Evolutionary conservation across 148 eudicot species (phyloP), one percentile per base, ranked within the genome.

Genomic region (Dianthus caryophyllus): DNA sequence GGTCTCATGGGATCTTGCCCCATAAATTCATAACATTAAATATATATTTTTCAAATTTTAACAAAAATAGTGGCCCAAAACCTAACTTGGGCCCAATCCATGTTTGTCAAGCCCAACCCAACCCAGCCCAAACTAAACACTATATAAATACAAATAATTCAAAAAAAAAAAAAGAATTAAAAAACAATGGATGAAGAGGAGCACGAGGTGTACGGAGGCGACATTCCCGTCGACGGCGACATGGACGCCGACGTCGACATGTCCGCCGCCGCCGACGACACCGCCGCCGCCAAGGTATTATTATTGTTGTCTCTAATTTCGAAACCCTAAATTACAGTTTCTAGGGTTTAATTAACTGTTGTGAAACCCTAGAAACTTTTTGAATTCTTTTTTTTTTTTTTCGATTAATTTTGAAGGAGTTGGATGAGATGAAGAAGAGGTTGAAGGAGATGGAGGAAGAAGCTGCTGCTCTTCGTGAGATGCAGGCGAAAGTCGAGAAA

Each of bases 391-490:
- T 5, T 4, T 1, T 4, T 41, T n/a, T 41, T 9, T n/a, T n/a
- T n/a, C n/a, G n/a, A n/a, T n/a, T n/a, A n/a, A n/a, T n/a, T n/a
- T n/a, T n/a, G 49, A 10, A 91, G 97, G 97, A 91, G 73, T 70
- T 91, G 76, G 96, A 91, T 78, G 90, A 86, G 83, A 91, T 91
- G 97, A 91, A 91, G 82, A 91, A 91, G 76, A 75, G 86, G 36
- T 75, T 88, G 76, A 91, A 91, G 83, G 97, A 91, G 85, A 91
- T 91, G 97, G 97, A 91, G 49, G 97, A 91, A 21, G 97, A 91
- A 76, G 97, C 97, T 2, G 97, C 97, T 31, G 97, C 97, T 33
- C 90, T 91, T 57, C 87, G 97, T 38, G 97, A 91, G 75, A 91
- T 91, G 97, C 97, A 91, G 70, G 96, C 96, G 25, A 91, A 91